Conservation (phyloP, 2,329 filamentous ascomycete species). For the Epichloe glyceriae region DNA sequence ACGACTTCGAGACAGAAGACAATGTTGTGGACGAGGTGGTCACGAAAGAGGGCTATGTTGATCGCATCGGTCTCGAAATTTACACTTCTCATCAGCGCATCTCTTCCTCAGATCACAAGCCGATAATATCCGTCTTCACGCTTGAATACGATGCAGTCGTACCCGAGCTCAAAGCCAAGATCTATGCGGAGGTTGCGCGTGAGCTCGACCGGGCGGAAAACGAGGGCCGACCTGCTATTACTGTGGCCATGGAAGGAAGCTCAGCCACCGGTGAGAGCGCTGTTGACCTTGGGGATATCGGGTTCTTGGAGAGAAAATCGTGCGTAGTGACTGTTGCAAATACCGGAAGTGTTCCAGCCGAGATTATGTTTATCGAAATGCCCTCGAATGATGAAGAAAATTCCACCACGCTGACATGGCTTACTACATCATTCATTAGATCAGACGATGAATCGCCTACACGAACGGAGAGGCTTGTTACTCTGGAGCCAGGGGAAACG, state of each 20-base stretch:
- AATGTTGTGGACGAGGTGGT: slow-evolving; percentile 29
- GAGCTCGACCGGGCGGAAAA: slow-evolving; percentile 88
- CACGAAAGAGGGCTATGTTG: slow-evolving; percentile 44
- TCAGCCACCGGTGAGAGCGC: slow-evolving; percentile 34
- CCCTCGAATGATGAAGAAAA: slow-evolving; percentile 37
- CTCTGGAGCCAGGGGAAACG: slow-evolving; percentile 74
- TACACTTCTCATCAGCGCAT: slow-evolving; percentile 86
- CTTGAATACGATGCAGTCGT: slow-evolving; percentile 79
- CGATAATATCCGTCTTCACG: slow-evolving; percentile 69
- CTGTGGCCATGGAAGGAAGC: slow-evolving; percentile 59
- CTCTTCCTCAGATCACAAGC: slow-evolving; percentile 91
- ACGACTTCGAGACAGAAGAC: slow-evolving; percentile 32
- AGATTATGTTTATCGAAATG: slow-evolving; percentile 66
- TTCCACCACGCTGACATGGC: slow-evolving; percentile 45
- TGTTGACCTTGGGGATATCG: slow-evolving; percentile 67
- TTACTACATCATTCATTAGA: slow-evolving; percentile 51
- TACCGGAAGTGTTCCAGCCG: slow-evolving; percentile 71
- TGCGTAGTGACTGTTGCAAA: slow-evolving; percentile 77
- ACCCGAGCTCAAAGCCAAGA: slow-evolving; percentile 66
- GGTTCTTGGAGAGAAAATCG: slow-evolving; percentile 52
- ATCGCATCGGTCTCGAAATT: slow-evolving; percentile 43
- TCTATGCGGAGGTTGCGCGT: slow-evolving; percentile 76
- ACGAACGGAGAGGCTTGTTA: slow-evolving; percentile 37
- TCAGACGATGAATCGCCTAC: slow-evolving; percentile 20
- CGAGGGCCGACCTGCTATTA: slow-evolving; percentile 70